A percentile compares a stretch with the other conserved stretches of the same genome.
phyloP scores from a whole-genome alignment of 805 yeast genomes.

The Spathaspora gorwiae region DNA sequence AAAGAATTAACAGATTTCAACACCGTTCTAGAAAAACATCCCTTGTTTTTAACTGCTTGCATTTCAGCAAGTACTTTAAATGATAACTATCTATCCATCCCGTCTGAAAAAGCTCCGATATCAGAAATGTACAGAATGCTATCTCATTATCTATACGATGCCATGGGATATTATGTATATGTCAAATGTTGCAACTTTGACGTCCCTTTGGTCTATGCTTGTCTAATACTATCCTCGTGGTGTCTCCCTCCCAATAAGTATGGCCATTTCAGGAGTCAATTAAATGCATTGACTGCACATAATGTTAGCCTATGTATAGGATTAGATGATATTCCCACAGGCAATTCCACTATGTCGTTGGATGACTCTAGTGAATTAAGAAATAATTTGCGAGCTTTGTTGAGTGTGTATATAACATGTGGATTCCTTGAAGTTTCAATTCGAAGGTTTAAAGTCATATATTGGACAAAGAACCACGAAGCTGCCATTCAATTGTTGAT shows the following conservation, averaged over 20 bases:
- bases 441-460: slow-evolving; percentile 47
- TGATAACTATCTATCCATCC: slow-evolving; percentile 18
- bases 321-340: slow-evolving; percentile 30
- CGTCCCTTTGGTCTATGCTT: slow-evolving; percentile 37
- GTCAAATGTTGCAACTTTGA: slow-evolving; percentile 41
- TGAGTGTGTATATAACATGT: slow-evolving; percentile 48
- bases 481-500: slow-evolving; percentile 17
- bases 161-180: slow-evolving; percentile 40
- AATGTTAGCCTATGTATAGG: slow-evolving; percentile 48
- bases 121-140: slow-evolving; percentile 40
- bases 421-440: slow-evolving; percentile 48
- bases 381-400: slow-evolving; percentile 35
- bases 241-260: slow-evolving; percentile 48
- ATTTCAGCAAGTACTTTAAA: slow-evolving; percentile 46
- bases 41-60: slow-evolving; percentile 39
- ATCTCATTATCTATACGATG: slow-evolving; percentile 41
- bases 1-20: slow-evolving; percentile 30
- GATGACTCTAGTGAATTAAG: slow-evolving; percentile 19
- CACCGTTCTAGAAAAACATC: slow-evolving; percentile 37
- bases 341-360: slow-evolving; percentile 19
- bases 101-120: slow-evolving; percentile 5
- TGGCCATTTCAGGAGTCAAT: slow-evolving; percentile 51
- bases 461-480: slow-evolving; percentile 45
- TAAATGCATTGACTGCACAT: slow-evolving; percentile 43
- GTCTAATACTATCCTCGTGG: slow-evolving; percentile 47